Evolutionary conservation across 2,329 filamentous ascomycete genomes (phyloP), one percentile per base, ranked within the genome.

Genomic region (Aspergillus nomiae): DNA sequence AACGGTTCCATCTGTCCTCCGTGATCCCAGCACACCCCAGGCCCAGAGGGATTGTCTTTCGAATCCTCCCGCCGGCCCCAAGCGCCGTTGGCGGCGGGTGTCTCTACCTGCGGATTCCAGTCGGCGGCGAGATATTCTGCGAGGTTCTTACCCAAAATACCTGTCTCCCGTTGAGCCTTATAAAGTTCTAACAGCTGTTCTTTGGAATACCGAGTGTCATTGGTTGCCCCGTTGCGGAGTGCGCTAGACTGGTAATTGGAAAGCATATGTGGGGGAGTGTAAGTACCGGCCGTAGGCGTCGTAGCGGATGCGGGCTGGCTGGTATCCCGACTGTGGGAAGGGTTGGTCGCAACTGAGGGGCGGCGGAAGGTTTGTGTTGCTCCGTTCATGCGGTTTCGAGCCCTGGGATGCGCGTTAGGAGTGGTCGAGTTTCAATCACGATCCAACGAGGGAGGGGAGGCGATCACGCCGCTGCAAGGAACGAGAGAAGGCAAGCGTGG

Each of bases 21-120:
- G 63, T 86, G 80, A 73, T 96, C 92, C 95, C 94, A 99, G 77
- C 94, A 98, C 48, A 94, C 87, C 66, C 95, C 92, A n/a, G 94
- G 92, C 51, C 94, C 93, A 72, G 91, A 87, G 63, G 89, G 89
- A 66, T 85, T 83, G 66, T 90, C 88, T 74, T 92, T 90, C 63
- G 85, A 86, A 67, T 97, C 93, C 63, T 87, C 86, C 69, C 84
- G 85, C 77, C 94, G 92, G 58, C 91, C 91, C 92, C 92, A 96
- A 59, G 87, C 86, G 30, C 76, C 88, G 79, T 77, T 86, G 70
- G 68, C 84, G 72, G 74, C 71, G 36, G 89, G 88, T 70, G 92
- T 93, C 46, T 87, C 81, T 57, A 88, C 85, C 63, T 88, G 86
- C 32, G 93, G 92, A 75, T 92, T 89, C 93, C 93, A 97, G 64